Evolutionary conservation across 139 green algal genomes (phyloP), one percentile per base, ranked within the genome.

Genomic region (Chloropicon primus): DNA sequence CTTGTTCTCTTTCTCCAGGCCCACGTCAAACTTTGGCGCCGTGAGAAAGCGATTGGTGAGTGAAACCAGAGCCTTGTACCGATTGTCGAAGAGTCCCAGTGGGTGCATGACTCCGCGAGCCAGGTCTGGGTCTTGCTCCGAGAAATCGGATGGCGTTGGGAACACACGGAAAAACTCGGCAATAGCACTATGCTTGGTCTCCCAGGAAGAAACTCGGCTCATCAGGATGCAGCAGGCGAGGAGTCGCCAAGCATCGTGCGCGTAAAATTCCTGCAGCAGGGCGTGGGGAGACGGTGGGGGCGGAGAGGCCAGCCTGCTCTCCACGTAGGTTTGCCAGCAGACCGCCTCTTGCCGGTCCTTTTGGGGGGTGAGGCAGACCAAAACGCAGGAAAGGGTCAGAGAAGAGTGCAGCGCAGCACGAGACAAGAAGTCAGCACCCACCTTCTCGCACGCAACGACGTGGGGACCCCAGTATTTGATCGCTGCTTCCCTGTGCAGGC

Each of bases 211-310:
- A 25, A 80, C 80, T 5, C 80, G 27, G 54, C 22, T 73, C 80
- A 84, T 84, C 10, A 84, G 73, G 21, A 79, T 72, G 72, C 76
- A 80, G 27, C 26, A 73, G 0, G 80, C 23, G 21, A 84, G 73
- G 10, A 84, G 76, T 76, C 77, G 53, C 80, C 80, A 84, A 23
- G 22, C 23, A 76, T 84, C 80, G 80, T 81, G 76, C 24, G 76
- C 76, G 53, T 84, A 84, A 53, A 80, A 84, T 53, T 84, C 80
- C 73, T 84, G 80, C 28, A 84, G 54, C 2, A 84, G 73, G 2
- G 21, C 73, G 24, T 54, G 24, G 2, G 24, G 24, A 2, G 24
- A 54, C 2, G 73, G 73, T 17, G 73, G 73, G 2, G 73, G 73
- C n/a, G 73, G 73, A 27, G 2, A 3, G 24, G 23, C 22, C 2